A percentile compares a stretch with the other conserved stretches of the same genome.
Evolutionary conservation across 2,329 filamentous ascomycete species (phyloP).

Genomic region (Beauveria asiatica): DNA sequence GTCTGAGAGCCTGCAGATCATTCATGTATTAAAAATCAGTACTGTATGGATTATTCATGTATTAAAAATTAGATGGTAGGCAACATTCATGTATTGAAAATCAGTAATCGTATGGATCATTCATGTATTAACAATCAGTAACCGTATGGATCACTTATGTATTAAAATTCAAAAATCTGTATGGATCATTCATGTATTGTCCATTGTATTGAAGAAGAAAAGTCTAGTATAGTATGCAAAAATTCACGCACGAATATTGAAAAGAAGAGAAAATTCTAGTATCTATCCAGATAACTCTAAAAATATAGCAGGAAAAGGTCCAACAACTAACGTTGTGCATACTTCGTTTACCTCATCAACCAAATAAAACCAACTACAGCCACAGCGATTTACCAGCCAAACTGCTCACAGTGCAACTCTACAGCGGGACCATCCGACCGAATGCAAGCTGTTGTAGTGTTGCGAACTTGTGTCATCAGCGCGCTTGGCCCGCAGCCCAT

Average conservation of each 20-base stretch:
- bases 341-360: neutral
- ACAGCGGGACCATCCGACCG: constrained; percentile 32
- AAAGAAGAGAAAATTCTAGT: too few species aligned
- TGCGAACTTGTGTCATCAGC: constrained; percentile 34
- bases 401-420: constrained; percentile 41
- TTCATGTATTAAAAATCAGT: neutral
- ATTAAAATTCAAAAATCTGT: neutral
- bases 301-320: neutral
- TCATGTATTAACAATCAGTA: neutral
- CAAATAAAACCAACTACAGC: neutral
- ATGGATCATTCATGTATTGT: too few species aligned
- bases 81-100: neutral
- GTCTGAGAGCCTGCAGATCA: neutral
- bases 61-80: too few species aligned
- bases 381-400: constrained; percentile 29
- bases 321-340: neutral
- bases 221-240: too few species aligned
- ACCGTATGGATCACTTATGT: neutral
- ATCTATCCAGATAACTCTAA: neutral
- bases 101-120: too few species aligned
- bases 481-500: constrained; percentile 38
- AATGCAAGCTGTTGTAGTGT: constrained; percentile 32
- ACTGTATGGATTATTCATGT: too few species aligned
- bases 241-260: too few species aligned
- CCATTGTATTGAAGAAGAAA: too few species aligned